phyloP scores from a whole-genome alignment of 257 asterid species.

The Prunella vulgaris region DNA sequence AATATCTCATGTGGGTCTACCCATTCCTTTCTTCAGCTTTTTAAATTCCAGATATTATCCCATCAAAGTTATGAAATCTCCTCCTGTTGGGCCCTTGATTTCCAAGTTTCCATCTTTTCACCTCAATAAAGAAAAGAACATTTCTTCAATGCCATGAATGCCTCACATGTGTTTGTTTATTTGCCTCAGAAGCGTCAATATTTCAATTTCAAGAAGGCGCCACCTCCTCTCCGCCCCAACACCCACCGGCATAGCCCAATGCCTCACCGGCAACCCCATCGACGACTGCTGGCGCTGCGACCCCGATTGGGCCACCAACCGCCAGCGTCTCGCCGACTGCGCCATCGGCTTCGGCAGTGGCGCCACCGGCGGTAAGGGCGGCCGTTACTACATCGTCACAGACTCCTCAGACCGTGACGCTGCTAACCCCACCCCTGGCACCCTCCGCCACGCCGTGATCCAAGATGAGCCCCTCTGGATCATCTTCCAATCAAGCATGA shows the following conservation, averaged over 20 bases:
- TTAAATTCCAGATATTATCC: neutral
- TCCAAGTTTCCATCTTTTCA: slow-evolving; percentile 2
- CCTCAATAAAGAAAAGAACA: slow-evolving; percentile 4
- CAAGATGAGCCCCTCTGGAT: slow-evolving; percentile 91
- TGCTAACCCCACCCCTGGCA: slow-evolving; percentile 58
- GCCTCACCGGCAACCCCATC: slow-evolving; percentile 85
- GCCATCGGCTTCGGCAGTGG: slow-evolving; percentile 65
- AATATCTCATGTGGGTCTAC: slow-evolving; percentile 25
- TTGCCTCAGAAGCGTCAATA: slow-evolving; percentile 43
- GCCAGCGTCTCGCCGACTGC: slow-evolving; percentile 75
- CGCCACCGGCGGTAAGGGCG: slow-evolving; percentile 71
- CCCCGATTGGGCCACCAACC: slow-evolving; percentile 68
- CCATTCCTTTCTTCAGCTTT: slow-evolving; percentile 3
- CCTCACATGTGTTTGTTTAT: neutral
- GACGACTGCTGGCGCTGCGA: slow-evolving; percentile 99
- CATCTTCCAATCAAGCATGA: slow-evolving; percentile 55
- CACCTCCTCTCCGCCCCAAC: slow-evolving; percentile 35
- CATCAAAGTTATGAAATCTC: neutral
- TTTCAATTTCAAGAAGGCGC: slow-evolving; percentile 46
- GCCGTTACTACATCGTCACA: slow-evolving; percentile 56
- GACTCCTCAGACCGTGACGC: slow-evolving; percentile 71
- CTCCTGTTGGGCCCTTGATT: neutral
- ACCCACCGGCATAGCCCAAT: slow-evolving; percentile 38
- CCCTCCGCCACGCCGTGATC: slow-evolving; percentile 79
- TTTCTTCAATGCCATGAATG: neutral